phyloP scores from a whole-genome alignment of 2,329 filamentous ascomycete species.

The Aspergillus pseudoterreus region DNA sequence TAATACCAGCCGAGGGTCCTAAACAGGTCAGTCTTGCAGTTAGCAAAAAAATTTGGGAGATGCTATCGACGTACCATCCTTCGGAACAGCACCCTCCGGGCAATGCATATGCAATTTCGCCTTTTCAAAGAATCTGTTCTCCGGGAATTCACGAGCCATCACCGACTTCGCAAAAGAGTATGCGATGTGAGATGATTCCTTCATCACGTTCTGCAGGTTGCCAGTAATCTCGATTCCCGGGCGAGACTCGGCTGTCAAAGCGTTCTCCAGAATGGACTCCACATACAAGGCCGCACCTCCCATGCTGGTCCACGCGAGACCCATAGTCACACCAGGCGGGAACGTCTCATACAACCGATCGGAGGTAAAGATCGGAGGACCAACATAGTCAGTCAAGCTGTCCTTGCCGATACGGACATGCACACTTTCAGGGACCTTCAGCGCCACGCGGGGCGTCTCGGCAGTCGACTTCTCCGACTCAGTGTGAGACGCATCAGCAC shows the following conservation, averaged over 20 bases:
- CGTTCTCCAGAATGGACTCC: conserved; percentile 88
- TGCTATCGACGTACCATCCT: conserved; percentile 62
- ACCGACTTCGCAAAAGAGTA: conserved; percentile 93
- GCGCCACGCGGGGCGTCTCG: conserved; percentile 66
- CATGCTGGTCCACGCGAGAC: conserved; percentile 95
- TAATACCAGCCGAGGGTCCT: conserved; percentile 85
- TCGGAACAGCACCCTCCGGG: conserved; percentile 91
- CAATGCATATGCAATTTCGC: conserved; percentile 94
- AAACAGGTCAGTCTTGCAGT: conserved; percentile 5
- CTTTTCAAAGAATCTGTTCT: conserved; percentile 94
- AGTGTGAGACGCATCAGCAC: conserved; percentile 59
- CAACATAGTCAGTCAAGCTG: conserved; percentile 94
- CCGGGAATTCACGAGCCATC: conserved; percentile 77
- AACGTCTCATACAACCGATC: conserved; percentile 93
- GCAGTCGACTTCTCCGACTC: conserved; percentile 36
- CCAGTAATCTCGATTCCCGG: conserved; percentile 87
- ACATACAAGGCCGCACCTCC: conserved; percentile 95
- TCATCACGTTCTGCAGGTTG: conserved; percentile 96
- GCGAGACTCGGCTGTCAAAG: conserved; percentile 68
- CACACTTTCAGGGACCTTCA: conserved; percentile 81
- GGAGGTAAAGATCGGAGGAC: conserved; percentile 90
- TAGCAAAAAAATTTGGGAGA: too few relatives aligned
- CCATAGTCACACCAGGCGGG: conserved; percentile 94
- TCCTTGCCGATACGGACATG: conserved; percentile 83
- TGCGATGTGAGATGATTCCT: conserved; percentile 90